These are phyloP conservation scores for Posidonia australis DNA, from an alignment of 106 monocot species.

Conservation along the genomic window DNA sequence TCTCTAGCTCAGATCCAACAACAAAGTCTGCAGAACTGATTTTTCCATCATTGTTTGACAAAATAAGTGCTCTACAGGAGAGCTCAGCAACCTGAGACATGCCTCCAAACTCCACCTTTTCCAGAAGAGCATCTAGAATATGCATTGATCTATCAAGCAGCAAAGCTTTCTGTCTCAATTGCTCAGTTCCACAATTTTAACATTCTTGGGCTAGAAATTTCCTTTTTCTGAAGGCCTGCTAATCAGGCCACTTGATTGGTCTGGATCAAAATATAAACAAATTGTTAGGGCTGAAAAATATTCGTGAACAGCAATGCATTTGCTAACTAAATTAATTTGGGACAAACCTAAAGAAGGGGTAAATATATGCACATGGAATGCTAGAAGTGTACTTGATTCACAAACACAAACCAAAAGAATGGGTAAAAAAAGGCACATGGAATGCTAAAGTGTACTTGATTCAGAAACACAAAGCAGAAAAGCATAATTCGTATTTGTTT, in stretches of 20 bases:
- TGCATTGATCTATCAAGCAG: constrained; percentile 38
- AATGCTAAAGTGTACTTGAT: too few relatives aligned
- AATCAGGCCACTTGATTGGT: constrained; percentile 4
- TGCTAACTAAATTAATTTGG: too few relatives aligned
- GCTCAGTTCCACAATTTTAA: constrained; percentile 53
- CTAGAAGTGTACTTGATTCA: too few relatives aligned
- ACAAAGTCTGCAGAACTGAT: not conserved
- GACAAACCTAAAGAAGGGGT: too few relatives aligned
- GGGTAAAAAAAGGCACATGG: too few relatives aligned
- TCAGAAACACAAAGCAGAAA: too few relatives aligned
- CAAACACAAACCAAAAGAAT: too few relatives aligned
- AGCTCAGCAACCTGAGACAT: constrained; percentile 53
- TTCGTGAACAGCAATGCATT: not conserved
- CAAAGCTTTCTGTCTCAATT: constrained; percentile 54
- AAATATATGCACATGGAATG: too few relatives aligned
- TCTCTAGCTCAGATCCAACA: not conserved
- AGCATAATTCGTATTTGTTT: too few relatives aligned
- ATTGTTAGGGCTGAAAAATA: not conserved
- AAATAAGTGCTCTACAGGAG: constrained; percentile 51
- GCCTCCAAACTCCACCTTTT: constrained; percentile 61
- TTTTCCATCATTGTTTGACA: constrained; percentile 7
- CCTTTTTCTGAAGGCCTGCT: not conserved
- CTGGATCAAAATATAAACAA: constrained; percentile 19
- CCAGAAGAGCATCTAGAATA: constrained; percentile 62
- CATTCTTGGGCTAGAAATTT: constrained; percentile 42